phyloP scores from a whole-genome alignment of 1,139 yeast species.

The Blastobotrys malaysiensis region DNA sequence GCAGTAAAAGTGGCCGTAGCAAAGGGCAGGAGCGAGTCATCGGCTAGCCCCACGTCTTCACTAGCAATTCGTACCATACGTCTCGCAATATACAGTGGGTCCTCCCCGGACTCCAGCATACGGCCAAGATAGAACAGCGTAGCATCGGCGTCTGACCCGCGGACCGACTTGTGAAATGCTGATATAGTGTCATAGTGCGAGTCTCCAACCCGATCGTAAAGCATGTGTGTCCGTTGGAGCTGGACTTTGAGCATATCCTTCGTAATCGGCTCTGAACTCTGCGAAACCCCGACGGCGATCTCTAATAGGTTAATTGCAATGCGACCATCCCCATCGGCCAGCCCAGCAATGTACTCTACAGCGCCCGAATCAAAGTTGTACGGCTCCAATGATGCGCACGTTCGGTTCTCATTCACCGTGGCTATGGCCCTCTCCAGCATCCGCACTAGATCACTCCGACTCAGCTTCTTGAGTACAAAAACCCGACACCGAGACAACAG shows the following conservation, averaged over 20 bases:
- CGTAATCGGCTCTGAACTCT: slow-evolving; percentile 11
- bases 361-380: slow-evolving; percentile 54
- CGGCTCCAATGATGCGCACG: slow-evolving; percentile 32
- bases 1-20: slow-evolving; percentile 84
- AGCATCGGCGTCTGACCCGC: slow-evolving; percentile 89
- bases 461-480: slow-evolving; percentile 67
- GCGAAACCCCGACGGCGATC: slow-evolving; percentile 31
- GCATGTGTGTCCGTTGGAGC: slow-evolving; percentile 49
- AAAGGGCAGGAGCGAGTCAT: slow-evolving; percentile 79
- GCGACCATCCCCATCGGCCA: slow-evolving; percentile 89
- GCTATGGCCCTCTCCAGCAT: slow-evolving; percentile 61
- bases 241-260: slow-evolving; percentile 38
- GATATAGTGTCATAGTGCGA: slow-evolving; percentile 91
- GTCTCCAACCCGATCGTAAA: slow-evolving; percentile 86
- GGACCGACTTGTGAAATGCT: slow-evolving; percentile 84
- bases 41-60: slow-evolving; percentile 82
- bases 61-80: slow-evolving; percentile 90
- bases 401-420: slow-evolving; percentile 55
- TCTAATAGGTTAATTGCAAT: slow-evolving; percentile 75
- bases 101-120: slow-evolving; percentile 91
- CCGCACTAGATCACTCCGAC: slow-evolving; percentile 47
- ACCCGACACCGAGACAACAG: slow-evolving; percentile 83
- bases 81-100: slow-evolving; percentile 85
- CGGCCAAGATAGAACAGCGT: slow-evolving; percentile 78
- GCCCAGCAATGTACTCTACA: slow-evolving; percentile 61